Evolutionary conservation across 768 basidiomycete species (phyloP).

Genomic region (Termitomyces sp.): DNA sequence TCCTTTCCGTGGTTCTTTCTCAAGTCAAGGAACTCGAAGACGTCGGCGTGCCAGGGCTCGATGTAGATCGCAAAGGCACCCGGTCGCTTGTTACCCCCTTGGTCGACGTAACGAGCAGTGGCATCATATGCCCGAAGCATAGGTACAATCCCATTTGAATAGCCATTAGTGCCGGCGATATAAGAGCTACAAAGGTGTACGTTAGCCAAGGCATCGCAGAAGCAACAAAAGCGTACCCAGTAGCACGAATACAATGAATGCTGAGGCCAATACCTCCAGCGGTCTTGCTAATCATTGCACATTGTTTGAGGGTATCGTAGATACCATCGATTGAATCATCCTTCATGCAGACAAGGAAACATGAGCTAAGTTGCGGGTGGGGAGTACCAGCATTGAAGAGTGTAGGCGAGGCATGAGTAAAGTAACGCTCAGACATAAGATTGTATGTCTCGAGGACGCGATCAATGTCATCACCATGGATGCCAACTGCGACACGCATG

Average conservation of each 20-base stretch:
- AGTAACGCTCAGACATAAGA: constrained; percentile 97
- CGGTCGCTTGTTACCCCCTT: constrained; percentile 98
- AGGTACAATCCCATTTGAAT: constrained; percentile 97
- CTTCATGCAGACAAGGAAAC: constrained; percentile 98
- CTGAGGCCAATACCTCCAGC: constrained; percentile 96
- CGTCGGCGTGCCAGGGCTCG: constrained; percentile 97
- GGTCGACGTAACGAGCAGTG: constrained; percentile 97
- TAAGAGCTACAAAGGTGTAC: constrained; percentile 59
- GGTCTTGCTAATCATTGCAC: constrained; percentile 99
- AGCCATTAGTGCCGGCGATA: constrained; percentile 98
- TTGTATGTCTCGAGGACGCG: constrained; percentile 89
- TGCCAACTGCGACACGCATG: constrained; percentile 98
- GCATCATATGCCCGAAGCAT: constrained; percentile 99
- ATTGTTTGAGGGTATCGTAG: constrained; percentile 96
- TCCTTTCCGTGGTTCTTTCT: constrained; percentile 99
- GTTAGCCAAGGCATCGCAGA: constrained; percentile 2
- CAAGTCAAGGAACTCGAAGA: constrained; percentile 96
- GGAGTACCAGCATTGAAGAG: constrained; percentile 98
- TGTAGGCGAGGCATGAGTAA: constrained; percentile 96
- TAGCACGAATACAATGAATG: constrained; percentile 96
- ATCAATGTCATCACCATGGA: constrained; percentile 87
- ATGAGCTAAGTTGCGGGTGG: constrained; percentile 89
- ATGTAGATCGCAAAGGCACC: constrained; percentile 98
- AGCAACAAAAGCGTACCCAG: constrained; percentile 52
- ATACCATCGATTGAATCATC: constrained; percentile 99